Conservation (phyloP, 768 basidiomycete genomes). For the Termitomyces eurrhizus region DNA sequence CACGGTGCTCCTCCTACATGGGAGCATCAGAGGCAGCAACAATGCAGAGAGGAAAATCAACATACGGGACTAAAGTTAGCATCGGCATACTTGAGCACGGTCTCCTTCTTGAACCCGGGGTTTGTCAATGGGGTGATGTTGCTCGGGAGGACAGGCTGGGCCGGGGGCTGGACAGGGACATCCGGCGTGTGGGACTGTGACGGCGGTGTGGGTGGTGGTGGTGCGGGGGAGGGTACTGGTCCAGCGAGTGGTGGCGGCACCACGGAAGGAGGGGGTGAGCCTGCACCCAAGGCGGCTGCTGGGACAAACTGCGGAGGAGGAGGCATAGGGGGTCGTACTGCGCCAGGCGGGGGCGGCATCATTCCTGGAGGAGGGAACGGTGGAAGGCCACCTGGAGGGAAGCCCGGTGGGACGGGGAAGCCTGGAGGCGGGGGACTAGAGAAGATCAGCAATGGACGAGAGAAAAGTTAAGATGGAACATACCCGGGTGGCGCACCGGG, state of each 20-base stretch:
- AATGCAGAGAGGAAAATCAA: slow-evolving; percentile 10
- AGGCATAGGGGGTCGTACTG: slow-evolving; percentile 16
- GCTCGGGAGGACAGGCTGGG: slow-evolving; percentile 48
- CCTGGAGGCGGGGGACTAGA: slow-evolving; percentile 51
- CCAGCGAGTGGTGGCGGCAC: background rate
- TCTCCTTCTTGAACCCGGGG: slow-evolving; percentile 72
- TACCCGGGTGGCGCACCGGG: slow-evolving; percentile 42
- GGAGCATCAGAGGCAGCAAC: background rate
- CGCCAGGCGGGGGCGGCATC: slow-evolving; percentile 10
- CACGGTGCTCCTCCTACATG: slow-evolving; percentile 75
- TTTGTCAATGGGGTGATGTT: slow-evolving; percentile 59
- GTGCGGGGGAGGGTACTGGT: slow-evolving; percentile 9
- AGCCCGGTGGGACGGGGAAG: slow-evolving; percentile 48
- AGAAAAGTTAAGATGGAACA: slow-evolving; percentile 19
- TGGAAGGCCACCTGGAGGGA: slow-evolving; percentile 27
- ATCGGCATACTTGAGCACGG: slow-evolving; percentile 69
- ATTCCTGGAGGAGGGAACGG: slow-evolving; percentile 26
- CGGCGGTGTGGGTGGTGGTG: slow-evolving; percentile 17
- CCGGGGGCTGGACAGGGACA: slow-evolving; percentile 15
- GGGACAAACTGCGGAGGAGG: slow-evolving; percentile 36
- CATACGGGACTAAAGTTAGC: slow-evolving; percentile 77
- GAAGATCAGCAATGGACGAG: slow-evolving; percentile 10
- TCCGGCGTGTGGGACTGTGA: slow-evolving; percentile 10
- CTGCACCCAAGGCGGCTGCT: background rate
- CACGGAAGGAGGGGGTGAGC: background rate